Base-by-base conservation (phyloP, 345 rosid genomes). In the Bruguiera parviflora region DNA sequence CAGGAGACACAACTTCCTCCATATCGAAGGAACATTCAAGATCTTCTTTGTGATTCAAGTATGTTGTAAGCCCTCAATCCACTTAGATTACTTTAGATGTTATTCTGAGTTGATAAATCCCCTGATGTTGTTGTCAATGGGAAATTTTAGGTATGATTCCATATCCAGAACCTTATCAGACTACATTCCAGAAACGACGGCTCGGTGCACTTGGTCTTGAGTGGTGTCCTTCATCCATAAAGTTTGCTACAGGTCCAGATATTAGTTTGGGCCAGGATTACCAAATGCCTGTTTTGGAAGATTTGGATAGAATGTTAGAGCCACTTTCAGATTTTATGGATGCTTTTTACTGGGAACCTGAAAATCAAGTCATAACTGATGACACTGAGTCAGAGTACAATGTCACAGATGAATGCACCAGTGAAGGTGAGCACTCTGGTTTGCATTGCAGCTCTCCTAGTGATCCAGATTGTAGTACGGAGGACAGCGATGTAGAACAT, bases 21-120 rank as follows among this genome's bases (percentile, higher is more conserved):
- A 13, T 39, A 75, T 69, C 65, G 70, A 33, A 75, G 78, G 62
- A 75, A 70, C 56, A 60, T 69, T 35, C 74, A 75, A 60, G 78
- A 75, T 61, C 78, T 62, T 51, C 61, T 75, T 43, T 75, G 78
- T 69, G 78, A 75, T 70, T 75, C 78, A 67, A 69, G 78, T 75
- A 75, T 27, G 78, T 70, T 51, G 20, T 52, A 58, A 63, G 72
- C 82, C 64, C 66, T 82, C 18, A n/a, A 32, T 47, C 60, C n/a
- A 51, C 63, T 66, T 75, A 52, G 21, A 56, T 77, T 75, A 58
- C 61, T 57, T 61, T 62, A 59, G 16, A 63, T 62, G 27, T 4
- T 63, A 51, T 62, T 49, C 52, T 4, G 22, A n/a, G 43, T 19
- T 28, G n/a, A 10, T n/a, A 31, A 3, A 32, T 25, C 32, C 61